phyloP scores from a whole-genome alignment of 129 eudicot genomes.

The Centella asiatica region DNA sequence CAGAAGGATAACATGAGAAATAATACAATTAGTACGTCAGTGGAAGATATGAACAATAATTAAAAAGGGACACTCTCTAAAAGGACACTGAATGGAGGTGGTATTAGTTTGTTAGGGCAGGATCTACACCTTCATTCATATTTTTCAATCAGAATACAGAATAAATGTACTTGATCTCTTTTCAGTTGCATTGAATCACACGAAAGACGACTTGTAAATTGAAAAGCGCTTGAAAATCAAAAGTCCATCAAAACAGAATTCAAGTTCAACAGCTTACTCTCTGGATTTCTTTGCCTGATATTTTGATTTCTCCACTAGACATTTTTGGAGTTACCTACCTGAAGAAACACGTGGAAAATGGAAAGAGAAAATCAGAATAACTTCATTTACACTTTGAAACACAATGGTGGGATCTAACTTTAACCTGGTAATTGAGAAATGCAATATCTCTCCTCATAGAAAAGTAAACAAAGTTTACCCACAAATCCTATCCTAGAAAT shows the following conservation, averaged over 20 bases:
- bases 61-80: too few relatives aligned
- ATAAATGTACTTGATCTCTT: neutral
- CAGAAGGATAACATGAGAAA: too few relatives aligned
- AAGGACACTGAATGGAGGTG: neutral
- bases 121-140: neutral
- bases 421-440: constrained; percentile 3
- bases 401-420: constrained; percentile 13
- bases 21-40: too few relatives aligned
- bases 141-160: too few relatives aligned
- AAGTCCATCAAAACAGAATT: neutral
- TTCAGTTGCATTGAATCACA: neutral
- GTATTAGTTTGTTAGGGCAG: neutral
- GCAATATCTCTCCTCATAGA: too few relatives aligned
- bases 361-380: neutral
- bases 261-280: constrained; percentile 42
- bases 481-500: too few relatives aligned
- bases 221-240: neutral
- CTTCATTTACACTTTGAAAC: neutral
- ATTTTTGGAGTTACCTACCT: constrained; percentile 24
- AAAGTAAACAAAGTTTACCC: too few relatives aligned
- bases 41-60: too few relatives aligned
- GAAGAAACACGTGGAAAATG: neutral
- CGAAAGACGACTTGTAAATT: neutral
- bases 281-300: constrained; percentile 67
- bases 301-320: constrained; percentile 59